Evolutionary conservation across 2,329 filamentous ascomycete species (phyloP), one percentile per base, ranked within the genome.

Genomic region (Stagonosporopsis chrysanthemi): DNA sequence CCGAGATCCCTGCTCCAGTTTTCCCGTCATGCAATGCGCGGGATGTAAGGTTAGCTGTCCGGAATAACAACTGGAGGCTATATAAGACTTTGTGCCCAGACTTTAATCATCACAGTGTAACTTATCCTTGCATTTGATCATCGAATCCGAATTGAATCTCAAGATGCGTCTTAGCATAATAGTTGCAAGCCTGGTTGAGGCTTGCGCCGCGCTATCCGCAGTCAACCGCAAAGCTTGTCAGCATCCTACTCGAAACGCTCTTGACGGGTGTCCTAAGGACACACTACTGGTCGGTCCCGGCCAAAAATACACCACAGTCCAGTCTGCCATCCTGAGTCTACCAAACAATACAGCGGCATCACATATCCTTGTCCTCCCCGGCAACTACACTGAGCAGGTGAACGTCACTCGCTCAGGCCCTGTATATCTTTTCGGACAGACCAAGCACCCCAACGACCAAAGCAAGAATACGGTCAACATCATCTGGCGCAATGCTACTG

Each of bases 341-440:
- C 79, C 80, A 0, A 71, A 79, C 45, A 74, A 83, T 64, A 78
- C 77, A 15, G 74, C 74, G 6, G 68, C 81, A 0, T 78, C 83
- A 54, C 80, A 81, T 17, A 88, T 90, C 62, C 80, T 89, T 12
- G 82, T 89, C 42, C 81, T 83, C 0, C 79, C 85, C 0, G 87
- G 87, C 0, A 81, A 79, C 57, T 89, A 89, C 65, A 83, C 77
- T 1, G 87, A 89, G 66, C 86, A 88, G 72, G 74, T 90, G 58
- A 90, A 90, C 62, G 79, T 89, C 57, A 89, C 87, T 4, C 84
- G 87, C 1, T 72, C 77, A 1, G 86, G 83, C 0, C 86, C 87
- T 0, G 75, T 89, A 6, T 87, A 85, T 26, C 78, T 89, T 6
- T 79, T 89, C 0, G 87, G 86, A n/a, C 79, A 85, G 59, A 85